phyloP scores from a whole-genome alignment of 768 basidiomycete species.

The Lyophyllum atratum region DNA sequence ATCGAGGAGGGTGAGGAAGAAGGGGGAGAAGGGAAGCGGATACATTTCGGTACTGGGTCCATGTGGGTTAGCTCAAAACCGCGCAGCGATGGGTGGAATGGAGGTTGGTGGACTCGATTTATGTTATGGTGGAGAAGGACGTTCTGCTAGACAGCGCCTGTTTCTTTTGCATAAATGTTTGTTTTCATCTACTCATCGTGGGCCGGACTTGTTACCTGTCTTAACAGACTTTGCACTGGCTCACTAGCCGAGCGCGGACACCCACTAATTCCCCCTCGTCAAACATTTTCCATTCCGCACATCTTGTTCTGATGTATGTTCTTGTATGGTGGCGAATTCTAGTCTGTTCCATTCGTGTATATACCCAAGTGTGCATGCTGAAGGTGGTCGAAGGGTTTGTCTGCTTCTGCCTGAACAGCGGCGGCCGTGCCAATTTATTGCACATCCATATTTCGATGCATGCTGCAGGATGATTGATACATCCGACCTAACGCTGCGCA shows the following conservation, averaged over 20 bases:
- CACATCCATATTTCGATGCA: background rate
- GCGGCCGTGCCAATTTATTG: too few relatives aligned
- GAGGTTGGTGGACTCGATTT: constrained; percentile 80
- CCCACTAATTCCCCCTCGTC: background rate
- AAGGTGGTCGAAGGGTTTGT: background rate
- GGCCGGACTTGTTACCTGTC: constrained; percentile 13
- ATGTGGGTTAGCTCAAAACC: constrained; percentile 73
- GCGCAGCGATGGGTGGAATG: constrained; percentile 68
- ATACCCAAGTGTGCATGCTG: background rate
- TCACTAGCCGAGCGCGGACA: background rate
- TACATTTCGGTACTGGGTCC: constrained; percentile 79
- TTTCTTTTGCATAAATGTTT: constrained; percentile 14
- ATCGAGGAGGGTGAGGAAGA: constrained; percentile 72
- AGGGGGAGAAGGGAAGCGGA: constrained; percentile 51
- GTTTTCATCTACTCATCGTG: constrained; percentile 20
- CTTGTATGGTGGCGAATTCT: background rate
- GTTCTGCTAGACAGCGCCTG: constrained; percentile 57
- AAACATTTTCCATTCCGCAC: background rate
- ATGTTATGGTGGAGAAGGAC: constrained; percentile 76
- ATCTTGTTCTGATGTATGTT: background rate
- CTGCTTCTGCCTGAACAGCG: too few relatives aligned
- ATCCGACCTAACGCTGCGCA: background rate
- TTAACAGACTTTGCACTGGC: constrained; percentile 4
- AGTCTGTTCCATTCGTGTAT: background rate
- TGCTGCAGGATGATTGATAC: background rate